Base-by-base conservation (phyloP, 2,329 filamentous ascomycete genomes). In the Neurospora sp. region DNA sequence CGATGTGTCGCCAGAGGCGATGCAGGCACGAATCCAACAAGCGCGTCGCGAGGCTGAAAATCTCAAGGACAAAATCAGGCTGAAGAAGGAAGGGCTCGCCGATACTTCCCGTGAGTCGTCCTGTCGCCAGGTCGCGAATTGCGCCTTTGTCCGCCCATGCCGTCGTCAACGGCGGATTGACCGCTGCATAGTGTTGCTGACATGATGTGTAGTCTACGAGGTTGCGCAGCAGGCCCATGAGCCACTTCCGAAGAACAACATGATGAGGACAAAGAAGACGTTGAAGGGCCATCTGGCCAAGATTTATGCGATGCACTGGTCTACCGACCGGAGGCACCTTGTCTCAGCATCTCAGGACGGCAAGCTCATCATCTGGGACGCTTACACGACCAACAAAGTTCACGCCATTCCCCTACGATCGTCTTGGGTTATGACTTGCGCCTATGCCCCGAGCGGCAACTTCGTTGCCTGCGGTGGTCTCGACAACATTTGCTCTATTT, bases 251-350 rank as follows among this genome's bases (percentile, higher is more conserved):
- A 91, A 92, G 82, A 96, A 96, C 82, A 87, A 89, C 80, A 88
- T 95, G 79, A 98, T 99, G 96, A 97, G 96, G 87, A 92, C 95
- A 74, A 96, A 97, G 85, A 92, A 93, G 78, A 97, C 94, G 67
- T 87, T 99, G 75, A 98, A 98, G 85, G 96, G 96, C 75, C 96
- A 99, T 86, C 84, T 99, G 75, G 96, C 96, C 77, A 99, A 99
- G 85, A 99, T 99, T 78, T 99, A 99, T 82, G 96, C 96, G 77
- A 99, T 99, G 96, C 96, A 99, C 85, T 99, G 96, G 96, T 98
- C 96, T 40, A 99, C 96, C 74, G 96, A 99, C 83, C 90, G 96
- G 79, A 90, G 96, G 82, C 96, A 98, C 82, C 89, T 98, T 72
- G 96, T 99, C 68, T 98, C 96, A 12, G 96, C 96, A 73, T 99